Evolutionary conservation across 345 rosid species (phyloP).

Genomic region (Cardiospermum halicacabum): DNA sequence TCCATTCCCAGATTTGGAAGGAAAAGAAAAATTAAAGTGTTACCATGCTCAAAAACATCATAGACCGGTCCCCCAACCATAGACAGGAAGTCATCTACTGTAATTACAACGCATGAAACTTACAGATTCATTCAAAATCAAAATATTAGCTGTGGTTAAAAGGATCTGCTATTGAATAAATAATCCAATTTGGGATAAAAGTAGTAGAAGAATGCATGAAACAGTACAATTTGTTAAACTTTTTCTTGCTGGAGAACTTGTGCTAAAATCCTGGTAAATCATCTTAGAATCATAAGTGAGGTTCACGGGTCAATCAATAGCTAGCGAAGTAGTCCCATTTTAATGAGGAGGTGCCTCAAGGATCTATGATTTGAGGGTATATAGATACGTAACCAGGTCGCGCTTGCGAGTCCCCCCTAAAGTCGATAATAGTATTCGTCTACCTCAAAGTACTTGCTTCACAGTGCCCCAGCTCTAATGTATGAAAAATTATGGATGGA

Average conservation of each 20-base stretch:
- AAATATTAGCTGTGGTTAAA: slow-evolving; percentile 80
- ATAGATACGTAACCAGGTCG: slow-evolving; percentile 86
- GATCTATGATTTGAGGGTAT: slow-evolving; percentile 98
- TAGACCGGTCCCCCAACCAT: slow-evolving; percentile 57
- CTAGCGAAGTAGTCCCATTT: slow-evolving; percentile 99
- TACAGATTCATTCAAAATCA: slow-evolving; percentile 81
- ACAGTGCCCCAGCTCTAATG: slow-evolving; percentile 81
- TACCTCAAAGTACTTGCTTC: slow-evolving; percentile 98
- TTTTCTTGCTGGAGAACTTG: slow-evolving; percentile 87
- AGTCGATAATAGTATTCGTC: slow-evolving; percentile 98
- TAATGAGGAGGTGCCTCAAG: slow-evolving; percentile 65
- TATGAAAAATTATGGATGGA: slow-evolving; percentile 74
- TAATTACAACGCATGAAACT: slow-evolving; percentile 71
- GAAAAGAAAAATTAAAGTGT: no score
- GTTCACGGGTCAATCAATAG: slow-evolving; percentile 84
- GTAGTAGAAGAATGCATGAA: slow-evolving; percentile 78
- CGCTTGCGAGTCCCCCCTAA: slow-evolving; percentile 90
- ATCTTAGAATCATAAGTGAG: slow-evolving; percentile 72
- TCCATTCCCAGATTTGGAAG: no score
- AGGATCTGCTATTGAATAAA: slow-evolving; percentile 61
- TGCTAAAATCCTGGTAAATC: slow-evolving; percentile 98
- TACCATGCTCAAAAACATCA: no score
- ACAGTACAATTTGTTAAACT: slow-evolving; percentile 98
- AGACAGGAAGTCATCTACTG: slow-evolving; percentile 39
- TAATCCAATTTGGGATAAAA: slow-evolving; percentile 76